Percentiles rank a stretch among this genome's conserved stretches.
These are phyloP conservation scores for Miamiensis avidus DNA, from an alignment of 169 alveolate species.

Conservation along the genomic window DNA sequence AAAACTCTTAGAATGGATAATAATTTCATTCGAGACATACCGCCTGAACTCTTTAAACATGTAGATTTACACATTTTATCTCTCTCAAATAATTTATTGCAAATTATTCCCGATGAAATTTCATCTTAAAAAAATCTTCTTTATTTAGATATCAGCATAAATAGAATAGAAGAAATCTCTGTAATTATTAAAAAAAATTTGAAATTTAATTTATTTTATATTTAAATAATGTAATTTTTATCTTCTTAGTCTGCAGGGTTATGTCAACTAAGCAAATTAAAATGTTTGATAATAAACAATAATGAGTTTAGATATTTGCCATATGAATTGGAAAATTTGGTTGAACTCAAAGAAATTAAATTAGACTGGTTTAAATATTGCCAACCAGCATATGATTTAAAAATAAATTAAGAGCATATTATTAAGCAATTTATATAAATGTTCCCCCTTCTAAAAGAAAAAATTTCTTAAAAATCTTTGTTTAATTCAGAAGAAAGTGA, in stretches of 20 bases:
- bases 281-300: conserved; percentile 10
- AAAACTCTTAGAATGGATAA: conserved; percentile 8
- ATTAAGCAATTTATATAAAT: background rate
- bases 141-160: conserved; percentile 16
- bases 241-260: background rate
- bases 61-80: conserved; percentile 6
- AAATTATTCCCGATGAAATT: conserved; percentile 5
- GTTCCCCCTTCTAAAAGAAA: background rate
- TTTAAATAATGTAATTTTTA: no score
- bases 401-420: background rate
- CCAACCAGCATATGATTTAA: conserved; percentile 49
- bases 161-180: conserved; percentile 9
- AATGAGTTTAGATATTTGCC: conserved; percentile 28
- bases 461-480: no score
- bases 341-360: conserved; percentile 39
- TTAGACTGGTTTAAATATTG: conserved; percentile 67
- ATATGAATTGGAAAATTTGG: background rate
- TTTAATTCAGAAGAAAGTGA: no score
- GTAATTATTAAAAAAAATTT: background rate
- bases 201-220: no score
- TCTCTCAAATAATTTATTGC: conserved; percentile 4
- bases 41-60: conserved; percentile 3
- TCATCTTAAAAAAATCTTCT: background rate
- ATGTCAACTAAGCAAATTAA: background rate
- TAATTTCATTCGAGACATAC: conserved; percentile 6